Evolutionary conservation across 2,329 filamentous ascomycete genomes (phyloP), one percentile per base, ranked within the genome.

Genomic region (Fusarium sp.): DNA sequence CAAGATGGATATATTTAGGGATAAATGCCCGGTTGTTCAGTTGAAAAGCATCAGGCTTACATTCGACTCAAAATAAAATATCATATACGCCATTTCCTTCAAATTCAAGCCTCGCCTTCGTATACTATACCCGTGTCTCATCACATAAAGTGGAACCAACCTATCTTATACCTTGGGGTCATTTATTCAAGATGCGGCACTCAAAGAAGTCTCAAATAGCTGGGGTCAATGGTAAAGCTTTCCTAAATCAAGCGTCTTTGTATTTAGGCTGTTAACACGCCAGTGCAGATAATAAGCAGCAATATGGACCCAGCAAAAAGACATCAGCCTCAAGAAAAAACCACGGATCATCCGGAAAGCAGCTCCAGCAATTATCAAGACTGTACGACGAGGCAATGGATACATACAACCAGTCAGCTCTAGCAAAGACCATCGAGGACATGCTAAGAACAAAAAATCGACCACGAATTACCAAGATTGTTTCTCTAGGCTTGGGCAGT

Each of bases 401-500:
- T 10, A 36, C 43, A 5, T 73, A 70, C 26, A 48, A 56, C 22
- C 48, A 68, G 34, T 73, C 71, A 6, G 33, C 49, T 2, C 20
- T 73, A 6, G 49, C 71, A 22, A 63, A 55, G 17, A 59, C 59
- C 10, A 52, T 73, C 11, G 52, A 73, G 20, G 68, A 66, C 11
- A 67, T 73, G 60, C 58, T 73, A 2, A 42, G 48, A 13, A 71
- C 63, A 1, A 72, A 73, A 24, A 63, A 49, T 22, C 58, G 64
- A 17, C 67, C 72, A 2, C 55, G 52, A 18, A 62, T 74, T 13
- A 74, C 60, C 8, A 69, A 55, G 33, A 58, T 61, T 4, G 53
- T 74, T 5, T 74, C 72, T 10, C 33, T 74, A 6, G 72, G 72
- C 5, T 39, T 74, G 18, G 72, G 72, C 33, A 74, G 69, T 14